Evolutionary conservation across 108 stramenopile species (phyloP), one percentile per base, ranked within the genome.

Genomic region (Skeletonema tropicum): DNA sequence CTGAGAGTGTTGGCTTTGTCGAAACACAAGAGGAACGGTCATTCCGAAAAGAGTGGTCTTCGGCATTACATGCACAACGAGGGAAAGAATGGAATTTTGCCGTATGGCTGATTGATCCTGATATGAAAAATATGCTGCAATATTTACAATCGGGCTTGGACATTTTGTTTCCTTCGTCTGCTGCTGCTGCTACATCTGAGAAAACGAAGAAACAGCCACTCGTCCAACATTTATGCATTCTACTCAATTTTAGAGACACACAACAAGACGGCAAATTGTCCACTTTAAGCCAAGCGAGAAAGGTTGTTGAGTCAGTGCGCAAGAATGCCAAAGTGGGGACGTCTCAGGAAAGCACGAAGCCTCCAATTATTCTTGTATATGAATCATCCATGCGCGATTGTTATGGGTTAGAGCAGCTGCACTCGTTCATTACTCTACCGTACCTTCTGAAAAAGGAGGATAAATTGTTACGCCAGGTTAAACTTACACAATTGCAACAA

Each of bases 171-270:
- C 82, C 82, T 45, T 2, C 26, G 1, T 1, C 42, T 45, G 15
- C 42, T 45, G 0, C 15, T 29, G 42, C 42, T 45, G 42, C n/a
- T 29, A 33, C 23, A 35, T 57, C 33, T 39, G 73, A 79, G 66
- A 69, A 32, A 17, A 21, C 33, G 65, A 79, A 49, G 68, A 32
- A 17, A 31, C 33, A 72, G 17, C 23, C 33, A 3, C 31, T 74
- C 69, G 3, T 25, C 69, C 77, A 75, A 45, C 68, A 69, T 68
- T 42, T 83, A 39, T 83, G 82, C 35, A 74, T 83, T n/a, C 77
- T 83, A 3, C 73, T 83, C 33, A 83, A 83, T 57, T 83, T 83
- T 69, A 13, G 77, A 68, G 82, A 83, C 31, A 42, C 58, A 38
- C 19, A 64, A 19, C 26, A 64, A 13, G 49, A 60, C 4, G 26